Evolutionary conservation across 225 moss, liverwort and hornwort species (phyloP).

Genomic region (Polytrichum commune): DNA sequence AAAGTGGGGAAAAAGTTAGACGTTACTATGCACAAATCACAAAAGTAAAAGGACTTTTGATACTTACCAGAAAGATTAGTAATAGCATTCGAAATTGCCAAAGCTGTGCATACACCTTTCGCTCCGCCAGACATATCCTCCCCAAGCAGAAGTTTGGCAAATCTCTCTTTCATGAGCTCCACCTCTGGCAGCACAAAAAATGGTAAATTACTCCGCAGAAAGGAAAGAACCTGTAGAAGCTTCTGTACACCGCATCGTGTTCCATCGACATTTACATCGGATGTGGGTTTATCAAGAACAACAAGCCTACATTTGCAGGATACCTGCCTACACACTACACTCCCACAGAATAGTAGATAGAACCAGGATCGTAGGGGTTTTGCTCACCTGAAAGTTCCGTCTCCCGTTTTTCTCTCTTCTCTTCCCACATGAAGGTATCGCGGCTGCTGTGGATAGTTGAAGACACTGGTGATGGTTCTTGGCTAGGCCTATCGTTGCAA

Average conservation of each 20-base stretch:
- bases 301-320: neutral
- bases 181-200: constrained; percentile 56
- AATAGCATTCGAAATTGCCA: constrained; percentile 94
- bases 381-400: constrained; percentile 83
- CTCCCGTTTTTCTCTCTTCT: constrained; percentile 89
- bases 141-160: constrained; percentile 91
- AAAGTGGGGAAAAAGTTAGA: no score
- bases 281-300: no score
- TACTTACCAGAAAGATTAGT: constrained; percentile 87
- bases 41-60: no score
- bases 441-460: constrained; percentile 59
- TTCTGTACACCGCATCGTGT: no score
- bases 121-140: constrained; percentile 98
- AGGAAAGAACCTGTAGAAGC: no score
- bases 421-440: constrained; percentile 92
- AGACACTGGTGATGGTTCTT: constrained; percentile 45
- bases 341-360: no score
- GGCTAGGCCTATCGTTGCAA: constrained; percentile 51
- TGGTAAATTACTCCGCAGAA: neutral
- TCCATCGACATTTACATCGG: no score
- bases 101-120: constrained; percentile 84
- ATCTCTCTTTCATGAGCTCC: constrained; percentile 97
- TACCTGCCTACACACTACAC: neutral
- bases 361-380: neutral
- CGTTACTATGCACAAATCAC: no score